Percentiles rank a stretch among this genome's conserved stretches.
phyloP scores from a whole-genome alignment of 441 rosid genomes.

The Raphanus hybrid region DNA sequence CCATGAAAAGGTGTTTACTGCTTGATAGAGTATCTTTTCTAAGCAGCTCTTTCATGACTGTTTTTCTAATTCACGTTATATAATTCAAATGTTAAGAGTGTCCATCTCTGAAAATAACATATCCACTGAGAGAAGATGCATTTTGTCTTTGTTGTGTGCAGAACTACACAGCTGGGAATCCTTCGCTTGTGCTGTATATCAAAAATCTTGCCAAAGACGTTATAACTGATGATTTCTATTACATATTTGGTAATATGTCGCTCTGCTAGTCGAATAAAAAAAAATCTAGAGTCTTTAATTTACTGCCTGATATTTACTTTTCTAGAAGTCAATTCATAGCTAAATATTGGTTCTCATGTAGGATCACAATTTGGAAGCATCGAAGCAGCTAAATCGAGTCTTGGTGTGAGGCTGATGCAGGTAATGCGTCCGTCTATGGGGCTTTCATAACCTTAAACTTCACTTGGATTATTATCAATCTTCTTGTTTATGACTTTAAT shows the following conservation, averaged over 20 bases:
- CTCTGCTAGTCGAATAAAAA: constrained; percentile 2
- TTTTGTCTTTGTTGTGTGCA: constrained; percentile 44
- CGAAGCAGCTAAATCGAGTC: constrained; percentile 71
- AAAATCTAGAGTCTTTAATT: constrained; percentile 10
- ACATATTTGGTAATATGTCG: constrained; percentile 75
- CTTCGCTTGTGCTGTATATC: constrained; percentile 79
- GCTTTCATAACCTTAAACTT: constrained; percentile 10
- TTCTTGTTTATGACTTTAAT: constrained; percentile 3
- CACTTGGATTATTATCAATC: not conserved
- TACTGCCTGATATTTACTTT: constrained; percentile 2
- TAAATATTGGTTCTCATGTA: constrained; percentile 36
- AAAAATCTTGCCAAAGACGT: constrained; percentile 96
- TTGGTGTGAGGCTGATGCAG: constrained; percentile 90
- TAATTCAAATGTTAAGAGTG: not conserved
- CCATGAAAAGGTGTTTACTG: constrained; percentile 1
- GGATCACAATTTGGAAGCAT: constrained; percentile 88
- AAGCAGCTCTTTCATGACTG: constrained; percentile 14
- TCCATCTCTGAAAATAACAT: not conserved
- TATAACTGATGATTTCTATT: constrained; percentile 77
- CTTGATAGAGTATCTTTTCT: not conserved
- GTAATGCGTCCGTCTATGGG: constrained; percentile 40
- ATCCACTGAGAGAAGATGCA: not conserved
- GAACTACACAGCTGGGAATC: constrained; percentile 91
- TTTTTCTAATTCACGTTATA: not conserved
- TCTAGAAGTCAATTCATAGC: not conserved